These are phyloP conservation scores for Populus nigra DNA, from an alignment of 345 rosid species.

Conservation along the genomic window DNA sequence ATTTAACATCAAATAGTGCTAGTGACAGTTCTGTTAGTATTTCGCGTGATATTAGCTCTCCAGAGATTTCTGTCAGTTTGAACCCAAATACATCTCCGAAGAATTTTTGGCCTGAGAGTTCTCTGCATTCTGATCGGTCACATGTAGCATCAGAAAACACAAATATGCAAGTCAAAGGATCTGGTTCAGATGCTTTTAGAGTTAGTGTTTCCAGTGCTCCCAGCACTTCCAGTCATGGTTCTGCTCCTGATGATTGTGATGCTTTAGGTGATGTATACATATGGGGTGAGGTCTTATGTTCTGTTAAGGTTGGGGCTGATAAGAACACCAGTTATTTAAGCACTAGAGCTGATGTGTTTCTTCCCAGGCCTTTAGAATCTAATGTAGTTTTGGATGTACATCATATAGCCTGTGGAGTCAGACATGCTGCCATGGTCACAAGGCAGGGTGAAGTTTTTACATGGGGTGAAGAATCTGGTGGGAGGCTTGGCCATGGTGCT, in stretches of 20 bases:
- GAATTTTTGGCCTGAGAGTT: conserved; percentile 52
- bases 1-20: conserved; percentile 76
- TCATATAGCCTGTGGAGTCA: conserved; percentile 84
- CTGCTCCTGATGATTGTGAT: conserved; percentile 93
- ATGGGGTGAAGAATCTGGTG: conserved; percentile 98
- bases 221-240: conserved; percentile 95
- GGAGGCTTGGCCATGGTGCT: conserved; percentile 91
- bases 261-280: conserved; percentile 94
- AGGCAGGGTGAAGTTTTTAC: conserved; percentile 92
- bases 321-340: conserved; percentile 50
- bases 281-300: conserved; percentile 87
- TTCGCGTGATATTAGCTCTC: conserved; percentile 60
- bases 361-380: conserved; percentile 80
- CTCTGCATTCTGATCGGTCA: conserved; percentile 67
- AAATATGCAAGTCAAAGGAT: conserved; percentile 81
- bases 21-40: conserved; percentile 77
- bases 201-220: conserved; percentile 96
- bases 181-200: conserved; percentile 84
- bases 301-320: conserved; percentile 57
- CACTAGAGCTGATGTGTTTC: conserved; percentile 62
- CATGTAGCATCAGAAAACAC: conserved; percentile 80
- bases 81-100: conserved; percentile 52
- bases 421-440: conserved; percentile 84
- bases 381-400: conserved; percentile 86
- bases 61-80: conserved; percentile 55